A percentile compares a stretch with the other conserved stretches of the same genome.
Evolutionary conservation across 352 stramenopile genomes (phyloP).

Genomic region (Aphanomyces euteiches): DNA sequence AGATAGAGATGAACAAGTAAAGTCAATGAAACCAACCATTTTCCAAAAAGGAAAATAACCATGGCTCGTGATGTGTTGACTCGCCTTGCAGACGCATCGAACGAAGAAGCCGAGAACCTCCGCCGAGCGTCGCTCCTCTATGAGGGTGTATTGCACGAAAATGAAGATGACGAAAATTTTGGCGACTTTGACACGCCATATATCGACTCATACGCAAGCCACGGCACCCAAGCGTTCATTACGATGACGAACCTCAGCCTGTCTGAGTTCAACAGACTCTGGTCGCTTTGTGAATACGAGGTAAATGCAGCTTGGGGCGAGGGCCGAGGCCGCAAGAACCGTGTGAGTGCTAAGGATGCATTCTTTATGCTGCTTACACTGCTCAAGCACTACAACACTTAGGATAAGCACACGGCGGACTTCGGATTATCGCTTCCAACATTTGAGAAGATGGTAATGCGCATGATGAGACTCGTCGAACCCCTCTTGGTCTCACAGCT

Average conservation of each 20-base stretch:
- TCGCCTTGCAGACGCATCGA: too few relatives aligned
- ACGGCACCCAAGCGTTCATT: neutral
- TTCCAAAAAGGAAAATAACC: too few relatives aligned
- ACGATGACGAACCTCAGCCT: slow-evolving; percentile 4
- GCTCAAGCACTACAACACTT: slow-evolving; percentile 3
- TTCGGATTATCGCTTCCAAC: neutral
- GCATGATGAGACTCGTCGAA: neutral
- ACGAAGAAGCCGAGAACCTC: too few relatives aligned
- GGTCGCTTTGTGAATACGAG: neutral
- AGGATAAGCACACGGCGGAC: neutral
- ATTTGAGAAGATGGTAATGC: slow-evolving; percentile 6
- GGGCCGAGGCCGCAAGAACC: neutral
- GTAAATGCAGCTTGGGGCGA: neutral
- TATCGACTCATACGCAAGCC: neutral
- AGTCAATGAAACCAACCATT: too few relatives aligned
- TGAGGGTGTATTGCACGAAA: too few relatives aligned
- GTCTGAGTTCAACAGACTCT: neutral
- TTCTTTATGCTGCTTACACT: neutral
- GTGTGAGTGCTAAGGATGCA: neutral
- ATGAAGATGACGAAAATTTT: too few relatives aligned
- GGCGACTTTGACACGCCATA: neutral
- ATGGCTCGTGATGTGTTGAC: too few relatives aligned
- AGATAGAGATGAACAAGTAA: too few relatives aligned
- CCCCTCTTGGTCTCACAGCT: too few relatives aligned
- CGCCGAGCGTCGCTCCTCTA: too few relatives aligned